phyloP scores from a whole-genome alignment of 1,284 basidiomycete genomes.

The Boletellus dicymbophilus region DNA sequence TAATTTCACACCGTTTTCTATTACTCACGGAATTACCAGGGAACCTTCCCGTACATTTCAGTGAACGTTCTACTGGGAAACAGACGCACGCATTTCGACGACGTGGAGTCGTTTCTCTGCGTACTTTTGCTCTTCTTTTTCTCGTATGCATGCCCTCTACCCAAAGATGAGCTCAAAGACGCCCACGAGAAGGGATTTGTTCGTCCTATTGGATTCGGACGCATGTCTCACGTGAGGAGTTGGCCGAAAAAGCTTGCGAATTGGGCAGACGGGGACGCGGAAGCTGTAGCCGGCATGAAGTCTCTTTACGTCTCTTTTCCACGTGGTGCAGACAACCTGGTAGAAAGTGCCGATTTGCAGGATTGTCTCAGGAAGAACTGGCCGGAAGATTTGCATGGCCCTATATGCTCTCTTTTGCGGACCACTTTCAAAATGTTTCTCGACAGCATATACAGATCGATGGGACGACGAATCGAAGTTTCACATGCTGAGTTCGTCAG shows the following conservation, averaged over 20 bases:
- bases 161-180: neutral
- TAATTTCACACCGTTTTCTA: neutral
- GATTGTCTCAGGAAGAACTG: slow-evolving; percentile 1
- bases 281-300: neutral
- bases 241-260: neutral
- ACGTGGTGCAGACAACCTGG: neutral
- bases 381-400: neutral
- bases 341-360: neutral
- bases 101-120: slow-evolving; percentile 16
- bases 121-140: slow-evolving; percentile 17
- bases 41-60: slow-evolving; percentile 8
- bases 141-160: slow-evolving; percentile 10
- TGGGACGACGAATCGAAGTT: neutral
- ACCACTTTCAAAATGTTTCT: neutral
- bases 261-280: slow-evolving; percentile 5
- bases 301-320: neutral
- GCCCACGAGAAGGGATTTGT: neutral
- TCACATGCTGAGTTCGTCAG: neutral
- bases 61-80: neutral
- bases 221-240: neutral
- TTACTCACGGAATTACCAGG: neutral
- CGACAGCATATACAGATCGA: neutral
- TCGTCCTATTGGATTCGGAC: neutral
- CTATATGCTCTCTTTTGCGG: neutral
- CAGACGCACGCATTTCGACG: slow-evolving; percentile 9